These are phyloP conservation scores for Primulina tabacum DNA, from an alignment of 257 asterid species.

Conservation along the genomic window DNA sequence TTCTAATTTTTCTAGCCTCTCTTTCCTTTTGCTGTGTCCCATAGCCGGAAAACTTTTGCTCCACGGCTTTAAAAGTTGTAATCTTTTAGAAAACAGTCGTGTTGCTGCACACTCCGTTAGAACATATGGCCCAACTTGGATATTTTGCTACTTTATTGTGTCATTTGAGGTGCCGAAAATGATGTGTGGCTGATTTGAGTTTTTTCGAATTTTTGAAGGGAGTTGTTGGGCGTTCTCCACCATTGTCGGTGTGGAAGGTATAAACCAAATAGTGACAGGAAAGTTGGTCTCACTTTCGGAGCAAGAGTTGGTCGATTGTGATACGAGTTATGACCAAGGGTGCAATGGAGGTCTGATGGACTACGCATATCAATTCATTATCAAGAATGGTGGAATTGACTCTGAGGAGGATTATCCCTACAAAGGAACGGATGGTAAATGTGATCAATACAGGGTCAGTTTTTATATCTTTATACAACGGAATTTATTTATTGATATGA, in stretches of 20 bases:
- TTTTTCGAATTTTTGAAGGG: constrained; percentile 30
- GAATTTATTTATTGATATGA: no score
- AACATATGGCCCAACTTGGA: neutral
- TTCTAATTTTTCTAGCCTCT: constrained; percentile 5
- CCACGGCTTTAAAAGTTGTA: neutral
- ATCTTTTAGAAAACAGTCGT: neutral
- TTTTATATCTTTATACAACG: neutral
- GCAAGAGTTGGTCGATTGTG: constrained; percentile 67
- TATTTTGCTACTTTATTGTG: neutral
- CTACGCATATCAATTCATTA: constrained; percentile 57
- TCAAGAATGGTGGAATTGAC: constrained; percentile 61
- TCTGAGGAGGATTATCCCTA: constrained; percentile 58
- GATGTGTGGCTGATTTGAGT: neutral
- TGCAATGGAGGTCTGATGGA: constrained; percentile 74
- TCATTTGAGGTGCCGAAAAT: constrained; percentile 5
- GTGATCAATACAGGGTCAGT: constrained; percentile 49
- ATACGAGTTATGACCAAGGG: constrained; percentile 42
- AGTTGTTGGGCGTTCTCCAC: constrained; percentile 79
- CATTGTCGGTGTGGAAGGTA: constrained; percentile 51
- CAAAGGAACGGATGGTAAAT: constrained; percentile 38
- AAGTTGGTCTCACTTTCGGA: constrained; percentile 48
- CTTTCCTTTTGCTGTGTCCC: constrained; percentile 3
- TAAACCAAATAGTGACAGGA: constrained; percentile 49
- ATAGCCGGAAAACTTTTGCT: constrained; percentile 18
- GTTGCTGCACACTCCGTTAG: neutral